Conservation (phyloP, 163 green algal genomes). For the Chloromonas sp. region DNA sequence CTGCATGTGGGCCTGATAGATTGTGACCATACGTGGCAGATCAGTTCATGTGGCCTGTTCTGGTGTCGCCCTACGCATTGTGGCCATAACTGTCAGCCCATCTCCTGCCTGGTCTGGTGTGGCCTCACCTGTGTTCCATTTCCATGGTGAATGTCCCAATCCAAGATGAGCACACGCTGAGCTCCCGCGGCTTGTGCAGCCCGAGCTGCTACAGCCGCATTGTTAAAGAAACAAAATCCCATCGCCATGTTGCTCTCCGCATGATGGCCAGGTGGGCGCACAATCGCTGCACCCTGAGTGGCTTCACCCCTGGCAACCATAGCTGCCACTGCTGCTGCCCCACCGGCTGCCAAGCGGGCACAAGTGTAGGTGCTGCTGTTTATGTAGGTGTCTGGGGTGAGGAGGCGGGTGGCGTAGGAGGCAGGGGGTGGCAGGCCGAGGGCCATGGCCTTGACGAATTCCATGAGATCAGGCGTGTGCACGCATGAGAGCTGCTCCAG, state of each 20-base stretch:
- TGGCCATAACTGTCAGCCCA: no score
- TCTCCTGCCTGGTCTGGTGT: not conserved
- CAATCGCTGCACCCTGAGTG: constrained; percentile 61
- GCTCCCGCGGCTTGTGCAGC: constrained; percentile 55
- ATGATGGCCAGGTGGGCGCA: constrained; percentile 90
- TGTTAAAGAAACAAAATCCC: constrained; percentile 98
- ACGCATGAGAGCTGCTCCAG: constrained; percentile 52
- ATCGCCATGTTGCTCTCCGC: constrained; percentile 71
- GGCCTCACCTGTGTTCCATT: constrained; percentile 79
- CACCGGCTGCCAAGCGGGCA: constrained; percentile 39
- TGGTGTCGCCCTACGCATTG: no score
- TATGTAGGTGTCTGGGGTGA: constrained; percentile 45
- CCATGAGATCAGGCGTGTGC: constrained; percentile 55
- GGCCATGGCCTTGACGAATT: constrained; percentile 36
- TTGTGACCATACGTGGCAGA: no score
- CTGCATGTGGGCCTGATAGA: no score
- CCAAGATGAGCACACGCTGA: constrained; percentile 73
- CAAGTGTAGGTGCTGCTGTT: constrained; percentile 41
- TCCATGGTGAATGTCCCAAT: constrained; percentile 81
- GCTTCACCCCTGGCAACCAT: constrained; percentile 28
- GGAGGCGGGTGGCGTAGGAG: not conserved
- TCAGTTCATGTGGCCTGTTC: no score
- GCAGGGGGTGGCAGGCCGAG: not conserved
- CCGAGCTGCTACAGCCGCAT: constrained; percentile 69
- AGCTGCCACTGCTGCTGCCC: constrained; percentile 37